phyloP scores from a whole-genome alignment of 495 filamentous ascomycete species.

The Aspergillus bertholletiae region DNA sequence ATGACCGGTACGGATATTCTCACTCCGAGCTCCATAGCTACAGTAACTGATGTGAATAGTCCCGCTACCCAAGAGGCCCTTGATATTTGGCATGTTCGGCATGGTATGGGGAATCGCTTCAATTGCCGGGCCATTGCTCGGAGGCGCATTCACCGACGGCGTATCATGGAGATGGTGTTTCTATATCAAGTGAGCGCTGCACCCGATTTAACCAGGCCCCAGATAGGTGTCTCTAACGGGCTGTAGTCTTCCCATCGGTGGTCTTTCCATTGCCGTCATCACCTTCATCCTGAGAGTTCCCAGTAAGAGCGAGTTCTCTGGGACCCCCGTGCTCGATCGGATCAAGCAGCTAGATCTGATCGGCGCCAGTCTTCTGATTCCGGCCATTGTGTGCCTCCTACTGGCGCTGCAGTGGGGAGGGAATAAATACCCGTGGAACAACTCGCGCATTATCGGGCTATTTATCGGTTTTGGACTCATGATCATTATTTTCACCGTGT shows the following conservation, averaged over 20 bases:
- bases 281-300: constrained; percentile 47
- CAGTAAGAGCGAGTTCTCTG: constrained; percentile 8
- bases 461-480: constrained; percentile 33
- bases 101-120: constrained; percentile 69
- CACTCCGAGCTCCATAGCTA: too few species aligned
- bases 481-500: constrained; percentile 26
- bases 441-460: constrained; percentile 28
- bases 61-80: constrained; percentile 60
- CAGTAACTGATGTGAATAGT: constrained; percentile 27
- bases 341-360: constrained; percentile 31
- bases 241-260: constrained; percentile 54
- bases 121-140: constrained; percentile 63
- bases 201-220: not conserved
- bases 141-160: constrained; percentile 54
- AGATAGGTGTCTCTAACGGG: not conserved
- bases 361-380: constrained; percentile 33
- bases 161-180: constrained; percentile 83
- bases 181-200: constrained; percentile 54
- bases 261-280: constrained; percentile 50
- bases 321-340: constrained; percentile 16
- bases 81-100: constrained; percentile 65
- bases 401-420: constrained; percentile 45
- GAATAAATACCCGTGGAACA: constrained; percentile 31
- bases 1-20: not conserved
- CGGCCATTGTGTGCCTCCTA: constrained; percentile 34